Percentiles rank a stretch among this genome's conserved stretches.
Conservation (phyloP, 805 yeast species). For the Zygotorulaspora sp. region DNA sequence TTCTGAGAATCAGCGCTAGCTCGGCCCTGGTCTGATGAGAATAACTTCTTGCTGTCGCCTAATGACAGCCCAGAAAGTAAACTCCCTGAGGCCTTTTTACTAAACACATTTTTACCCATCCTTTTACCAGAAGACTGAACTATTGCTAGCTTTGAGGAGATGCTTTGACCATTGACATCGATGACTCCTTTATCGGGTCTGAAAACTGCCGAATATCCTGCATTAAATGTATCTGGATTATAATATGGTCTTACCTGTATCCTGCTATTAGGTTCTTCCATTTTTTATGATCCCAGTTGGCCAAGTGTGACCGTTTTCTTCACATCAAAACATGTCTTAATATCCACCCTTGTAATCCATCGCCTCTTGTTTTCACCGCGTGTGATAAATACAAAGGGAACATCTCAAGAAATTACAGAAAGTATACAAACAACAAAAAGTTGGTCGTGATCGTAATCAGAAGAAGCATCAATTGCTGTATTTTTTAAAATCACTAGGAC, state of each 20-base stretch:
- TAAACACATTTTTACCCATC: conserved; percentile 4
- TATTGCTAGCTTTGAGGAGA: conserved; percentile 38
- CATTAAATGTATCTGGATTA: conserved; percentile 61
- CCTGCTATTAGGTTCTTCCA: conserved; percentile 16
- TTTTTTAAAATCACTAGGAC: no score
- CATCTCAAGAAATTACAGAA: no score
- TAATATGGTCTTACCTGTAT: conserved; percentile 58
- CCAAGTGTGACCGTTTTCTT: no score
- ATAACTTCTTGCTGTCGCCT: conserved; percentile 9
- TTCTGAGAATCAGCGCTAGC: conserved; percentile 23
- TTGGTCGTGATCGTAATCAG: no score
- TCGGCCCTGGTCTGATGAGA: conserved; percentile 20
- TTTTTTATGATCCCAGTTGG: no score
- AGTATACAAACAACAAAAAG: no score
- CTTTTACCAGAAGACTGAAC: conserved; percentile 24
- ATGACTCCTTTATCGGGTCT: conserved; percentile 60
- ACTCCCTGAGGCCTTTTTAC: conserved; percentile 5
- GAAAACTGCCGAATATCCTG: conserved; percentile 57
- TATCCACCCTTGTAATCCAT: neutral
- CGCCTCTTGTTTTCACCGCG: neutral
- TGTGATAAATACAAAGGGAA: no score
- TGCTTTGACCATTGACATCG: conserved; percentile 41
- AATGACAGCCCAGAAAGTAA: conserved; percentile 11
- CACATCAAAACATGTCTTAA: no score
- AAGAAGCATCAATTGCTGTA: no score